Percentiles rank a stretch among this genome's conserved stretches.
These are phyloP conservation scores for Karstenula rhodostoma DNA, from an alignment of 2,329 filamentous ascomycete genomes.

Conservation along the genomic window DNA sequence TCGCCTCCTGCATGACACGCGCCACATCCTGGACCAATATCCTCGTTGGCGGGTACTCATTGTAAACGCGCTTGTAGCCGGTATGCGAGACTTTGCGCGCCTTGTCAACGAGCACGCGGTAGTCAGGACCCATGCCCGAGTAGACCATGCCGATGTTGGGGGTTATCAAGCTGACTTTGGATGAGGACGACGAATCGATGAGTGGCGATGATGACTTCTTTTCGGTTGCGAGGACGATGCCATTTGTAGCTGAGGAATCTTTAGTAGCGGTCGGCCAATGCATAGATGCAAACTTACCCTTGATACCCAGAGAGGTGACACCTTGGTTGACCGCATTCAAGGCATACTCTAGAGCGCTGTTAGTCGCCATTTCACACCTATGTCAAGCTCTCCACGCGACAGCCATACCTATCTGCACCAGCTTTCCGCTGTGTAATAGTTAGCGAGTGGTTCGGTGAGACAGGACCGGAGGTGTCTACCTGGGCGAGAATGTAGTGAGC, in stretches of 20 bases:
- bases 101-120: conserved; percentile 95
- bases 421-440: conserved; percentile 79
- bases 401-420: conserved; percentile 90
- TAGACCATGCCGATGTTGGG: conserved; percentile 99
- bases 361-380: conserved; percentile 27
- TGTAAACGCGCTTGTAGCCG: conserved; percentile 99
- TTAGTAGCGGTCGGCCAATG: conserved; percentile 14
- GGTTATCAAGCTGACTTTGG: conserved; percentile 97
- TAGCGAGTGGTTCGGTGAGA: conserved; percentile 52
- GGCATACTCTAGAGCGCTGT: conserved; percentile 80
- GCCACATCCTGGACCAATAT: conserved; percentile 99
- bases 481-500: conserved; percentile 98
- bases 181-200: conserved; percentile 91
- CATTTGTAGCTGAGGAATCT: conserved; percentile 81
- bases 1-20: conserved; percentile 97
- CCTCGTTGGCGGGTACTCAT: conserved; percentile 98
- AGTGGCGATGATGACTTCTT: conserved; percentile 99
- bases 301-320: conserved; percentile 97
- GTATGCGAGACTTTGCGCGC: conserved; percentile 98
- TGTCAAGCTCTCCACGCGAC: not conserved
- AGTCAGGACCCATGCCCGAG: conserved; percentile 98
- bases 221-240: conserved; percentile 97
- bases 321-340: conserved; percentile 99
- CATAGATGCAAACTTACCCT: conserved; percentile 67
- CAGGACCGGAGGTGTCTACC: conserved; percentile 65